Conservation (phyloP, 805 yeast species). For the Saccharomycopsis malanga region DNA sequence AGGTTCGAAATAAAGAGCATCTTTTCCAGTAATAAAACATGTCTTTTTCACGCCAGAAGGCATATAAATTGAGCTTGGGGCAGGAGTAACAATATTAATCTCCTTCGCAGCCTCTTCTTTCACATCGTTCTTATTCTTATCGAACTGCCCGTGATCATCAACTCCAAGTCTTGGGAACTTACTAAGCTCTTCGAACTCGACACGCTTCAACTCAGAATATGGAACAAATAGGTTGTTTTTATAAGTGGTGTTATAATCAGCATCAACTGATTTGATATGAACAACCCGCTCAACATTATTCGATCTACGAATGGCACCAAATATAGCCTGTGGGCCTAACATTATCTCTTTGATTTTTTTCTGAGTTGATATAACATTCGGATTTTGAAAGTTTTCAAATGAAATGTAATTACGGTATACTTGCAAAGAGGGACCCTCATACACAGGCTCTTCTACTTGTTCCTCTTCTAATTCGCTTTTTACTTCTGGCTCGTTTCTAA, state of each 20-base stretch:
- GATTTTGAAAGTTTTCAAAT: slow-evolving; percentile 28
- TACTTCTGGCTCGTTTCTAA: slow-evolving; percentile 23
- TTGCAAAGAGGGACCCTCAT: slow-evolving; percentile 65
- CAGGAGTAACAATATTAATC: slow-evolving; percentile 52
- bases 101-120: slow-evolving; percentile 39
- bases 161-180: slow-evolving; percentile 57
- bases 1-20: slow-evolving; percentile 84
- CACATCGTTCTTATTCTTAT: slow-evolving; percentile 17
- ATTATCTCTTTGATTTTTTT: slow-evolving; percentile 31
- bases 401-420: slow-evolving; percentile 50
- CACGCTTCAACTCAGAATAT: slow-evolving; percentile 21
- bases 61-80: slow-evolving; percentile 67
- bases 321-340: slow-evolving; percentile 55
- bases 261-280: slow-evolving; percentile 30
- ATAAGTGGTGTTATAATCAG: background rate
- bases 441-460: slow-evolving; percentile 23
- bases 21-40: slow-evolving; percentile 71
- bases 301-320: slow-evolving; percentile 44
- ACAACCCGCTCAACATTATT: slow-evolving; percentile 47
- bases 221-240: slow-evolving; percentile 19
- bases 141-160: slow-evolving; percentile 32
- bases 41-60: slow-evolving; percentile 61
- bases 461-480: background rate
- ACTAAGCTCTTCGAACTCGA: slow-evolving; percentile 36
- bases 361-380: slow-evolving; percentile 22